Conservation (phyloP, 108 stramenopile species). For the Nitzschia inconspicua region DNA sequence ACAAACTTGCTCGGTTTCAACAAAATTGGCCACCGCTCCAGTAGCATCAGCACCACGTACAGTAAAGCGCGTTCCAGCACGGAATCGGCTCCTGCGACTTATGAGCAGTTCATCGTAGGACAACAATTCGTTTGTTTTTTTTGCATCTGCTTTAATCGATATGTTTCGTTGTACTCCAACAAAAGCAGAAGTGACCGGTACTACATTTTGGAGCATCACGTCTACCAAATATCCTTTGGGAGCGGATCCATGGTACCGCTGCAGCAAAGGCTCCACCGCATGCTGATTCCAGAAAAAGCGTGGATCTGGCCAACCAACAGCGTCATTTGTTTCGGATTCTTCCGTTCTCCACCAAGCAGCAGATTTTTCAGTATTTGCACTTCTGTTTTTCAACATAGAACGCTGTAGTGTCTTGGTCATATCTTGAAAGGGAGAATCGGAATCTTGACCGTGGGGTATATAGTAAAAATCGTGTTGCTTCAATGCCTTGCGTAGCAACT, state of each 20-base stretch:
- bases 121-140: background rate
- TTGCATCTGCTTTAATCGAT: slow-evolving; percentile 3
- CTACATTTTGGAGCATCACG: slow-evolving; percentile 45
- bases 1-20: slow-evolving; percentile 93
- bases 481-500: slow-evolving; percentile 64
- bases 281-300: slow-evolving; percentile 96
- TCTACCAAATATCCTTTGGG: slow-evolving; percentile 2
- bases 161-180: slow-evolving; percentile 72
- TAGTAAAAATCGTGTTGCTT: slow-evolving; percentile 77
- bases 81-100: slow-evolving; percentile 78
- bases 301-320: slow-evolving; percentile 45
- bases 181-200: slow-evolving; percentile 91
- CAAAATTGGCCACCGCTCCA: slow-evolving; percentile 92
- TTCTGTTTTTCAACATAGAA: slow-evolving; percentile 18
- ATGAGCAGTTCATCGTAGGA: slow-evolving; percentile 80
- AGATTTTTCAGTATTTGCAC: background rate
- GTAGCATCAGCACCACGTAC: slow-evolving; percentile 87
- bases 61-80: slow-evolving; percentile 95
- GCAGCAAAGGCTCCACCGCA: slow-evolving; percentile 54
- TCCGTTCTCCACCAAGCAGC: background rate
- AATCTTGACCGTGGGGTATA: slow-evolving; percentile 16
- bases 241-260: background rate
- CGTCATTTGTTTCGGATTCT: background rate
- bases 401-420: slow-evolving; percentile 63
- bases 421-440: slow-evolving; percentile 18